phyloP scores from a whole-genome alignment of 2,329 filamentous ascomycete genomes.

The Penicillium verrucosum region DNA sequence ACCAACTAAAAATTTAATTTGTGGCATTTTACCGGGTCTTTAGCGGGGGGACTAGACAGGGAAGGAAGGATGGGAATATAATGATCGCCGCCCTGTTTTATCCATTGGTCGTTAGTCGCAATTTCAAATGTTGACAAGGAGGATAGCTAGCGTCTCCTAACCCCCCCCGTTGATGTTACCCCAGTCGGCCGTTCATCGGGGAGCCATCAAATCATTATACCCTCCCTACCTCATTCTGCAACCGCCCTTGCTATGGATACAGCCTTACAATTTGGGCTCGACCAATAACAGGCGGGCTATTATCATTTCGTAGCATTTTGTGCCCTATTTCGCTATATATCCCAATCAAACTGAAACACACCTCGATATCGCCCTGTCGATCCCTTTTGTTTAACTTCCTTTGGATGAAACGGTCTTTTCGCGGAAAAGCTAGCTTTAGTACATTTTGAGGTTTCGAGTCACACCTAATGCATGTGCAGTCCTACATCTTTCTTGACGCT shows the following conservation, averaged over 20 bases:
- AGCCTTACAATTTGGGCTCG: background rate
- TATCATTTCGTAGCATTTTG: background rate
- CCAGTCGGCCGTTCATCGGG: background rate
- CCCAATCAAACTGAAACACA: background rate
- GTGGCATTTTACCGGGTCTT: no score
- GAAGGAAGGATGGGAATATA: no score
- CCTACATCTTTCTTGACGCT: background rate
- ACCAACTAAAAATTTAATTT: no score
- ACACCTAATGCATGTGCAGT: background rate
- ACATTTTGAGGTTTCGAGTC: background rate
- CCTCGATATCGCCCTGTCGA: background rate
- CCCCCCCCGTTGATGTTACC: background rate
- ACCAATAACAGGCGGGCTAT: background rate
- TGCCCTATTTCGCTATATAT: background rate
- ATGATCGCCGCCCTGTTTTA: background rate
- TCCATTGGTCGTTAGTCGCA: background rate
- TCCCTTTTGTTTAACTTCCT: background rate
- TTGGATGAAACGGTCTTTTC: background rate
- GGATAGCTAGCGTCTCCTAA: background rate
- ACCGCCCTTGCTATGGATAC: background rate
- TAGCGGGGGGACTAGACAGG: no score
- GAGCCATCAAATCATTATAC: background rate
- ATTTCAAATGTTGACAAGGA: background rate
- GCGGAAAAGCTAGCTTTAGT: background rate
- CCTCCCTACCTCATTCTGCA: background rate